Evolutionary conservation across 1,284 basidiomycete genomes (phyloP).

Genomic region (Inonotus obliquus): DNA sequence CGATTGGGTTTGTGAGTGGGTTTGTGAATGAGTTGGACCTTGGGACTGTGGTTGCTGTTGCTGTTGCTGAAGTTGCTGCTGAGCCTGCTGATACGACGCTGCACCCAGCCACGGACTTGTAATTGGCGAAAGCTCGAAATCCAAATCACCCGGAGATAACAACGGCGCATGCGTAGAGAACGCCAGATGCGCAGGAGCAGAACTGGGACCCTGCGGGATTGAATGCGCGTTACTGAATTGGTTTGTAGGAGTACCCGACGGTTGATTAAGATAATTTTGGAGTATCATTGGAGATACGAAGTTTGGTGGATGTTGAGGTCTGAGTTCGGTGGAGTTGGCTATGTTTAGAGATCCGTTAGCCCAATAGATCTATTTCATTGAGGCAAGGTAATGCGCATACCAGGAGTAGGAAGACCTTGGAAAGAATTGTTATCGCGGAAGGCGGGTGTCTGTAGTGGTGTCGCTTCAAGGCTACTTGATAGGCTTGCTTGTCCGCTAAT

Average conservation of each 20-base stretch:
- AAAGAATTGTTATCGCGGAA: conserved; percentile 31
- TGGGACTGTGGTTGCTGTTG: conserved; percentile 4
- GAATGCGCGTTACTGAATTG: conserved; percentile 1
- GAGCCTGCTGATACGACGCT: conserved; percentile 20
- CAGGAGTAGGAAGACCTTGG: conserved; percentile 67
- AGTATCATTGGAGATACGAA: conserved; percentile 61
- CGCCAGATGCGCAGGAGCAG: conserved; percentile 61
- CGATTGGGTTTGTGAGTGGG: conserved; percentile 13
- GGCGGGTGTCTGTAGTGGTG: conserved; percentile 21
- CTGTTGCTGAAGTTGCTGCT: conserved; percentile 20
- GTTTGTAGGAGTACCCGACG: conserved; percentile 16
- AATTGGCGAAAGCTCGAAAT: conserved; percentile 68
- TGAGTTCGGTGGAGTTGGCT: conserved; percentile 65
- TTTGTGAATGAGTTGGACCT: conserved; percentile 17
- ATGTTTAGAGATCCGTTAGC: conserved; percentile 5
- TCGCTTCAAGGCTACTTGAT: conserved; percentile 35
- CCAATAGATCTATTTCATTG: neutral
- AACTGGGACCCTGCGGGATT: conserved; percentile 40
- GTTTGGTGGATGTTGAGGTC: conserved; percentile 53
- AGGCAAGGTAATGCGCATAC: conserved; percentile 35
- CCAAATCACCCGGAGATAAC: conserved; percentile 48
- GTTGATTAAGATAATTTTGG: conserved; percentile 37
- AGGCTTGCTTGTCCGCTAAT: conserved; percentile 49
- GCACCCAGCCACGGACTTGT: conserved; percentile 74
- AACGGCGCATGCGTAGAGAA: conserved; percentile 41